phyloP scores from a whole-genome alignment of 148 eudicot genomes.

The Nyssa sinensis region DNA sequence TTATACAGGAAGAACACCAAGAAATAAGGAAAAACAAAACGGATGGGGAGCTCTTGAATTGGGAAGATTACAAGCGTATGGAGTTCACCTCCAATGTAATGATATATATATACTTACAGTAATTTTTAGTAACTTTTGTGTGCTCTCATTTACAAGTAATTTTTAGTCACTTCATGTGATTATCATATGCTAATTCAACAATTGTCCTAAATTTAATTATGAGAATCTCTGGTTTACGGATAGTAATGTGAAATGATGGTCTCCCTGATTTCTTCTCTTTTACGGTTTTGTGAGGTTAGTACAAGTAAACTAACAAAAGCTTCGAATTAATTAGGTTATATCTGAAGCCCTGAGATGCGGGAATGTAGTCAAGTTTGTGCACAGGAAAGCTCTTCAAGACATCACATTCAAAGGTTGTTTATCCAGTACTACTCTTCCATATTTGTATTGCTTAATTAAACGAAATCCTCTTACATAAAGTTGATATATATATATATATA shows the following conservation, averaged over 20 bases:
- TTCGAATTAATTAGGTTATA: constrained; percentile 39
- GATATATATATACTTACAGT: neutral
- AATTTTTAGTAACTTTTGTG: neutral
- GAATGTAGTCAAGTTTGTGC: constrained; percentile 57
- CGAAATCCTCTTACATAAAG: neutral
- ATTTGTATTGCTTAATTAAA: neutral
- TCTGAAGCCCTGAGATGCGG: constrained; percentile 54
- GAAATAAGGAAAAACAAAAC: constrained; percentile 34
- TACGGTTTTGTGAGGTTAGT: too few species aligned
- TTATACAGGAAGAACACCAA: constrained; percentile 23
- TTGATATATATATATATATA: too few species aligned
- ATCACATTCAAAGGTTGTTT: constrained; percentile 51
- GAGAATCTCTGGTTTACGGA: too few species aligned
- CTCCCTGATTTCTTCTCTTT: too few species aligned
- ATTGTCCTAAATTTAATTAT: too few species aligned
- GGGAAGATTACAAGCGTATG: constrained; percentile 57
- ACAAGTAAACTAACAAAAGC: neutral
- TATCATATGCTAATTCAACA: too few species aligned
- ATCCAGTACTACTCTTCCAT: neutral
- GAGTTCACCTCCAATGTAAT: constrained; percentile 42
- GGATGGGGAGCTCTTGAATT: constrained; percentile 34
- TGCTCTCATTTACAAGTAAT: neutral
- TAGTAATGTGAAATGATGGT: too few species aligned
- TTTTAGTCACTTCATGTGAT: too few species aligned
- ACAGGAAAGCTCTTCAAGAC: constrained; percentile 49